Evolutionary conservation across 345 rosid species (phyloP).

Genomic region (Passiflora organensis): DNA sequence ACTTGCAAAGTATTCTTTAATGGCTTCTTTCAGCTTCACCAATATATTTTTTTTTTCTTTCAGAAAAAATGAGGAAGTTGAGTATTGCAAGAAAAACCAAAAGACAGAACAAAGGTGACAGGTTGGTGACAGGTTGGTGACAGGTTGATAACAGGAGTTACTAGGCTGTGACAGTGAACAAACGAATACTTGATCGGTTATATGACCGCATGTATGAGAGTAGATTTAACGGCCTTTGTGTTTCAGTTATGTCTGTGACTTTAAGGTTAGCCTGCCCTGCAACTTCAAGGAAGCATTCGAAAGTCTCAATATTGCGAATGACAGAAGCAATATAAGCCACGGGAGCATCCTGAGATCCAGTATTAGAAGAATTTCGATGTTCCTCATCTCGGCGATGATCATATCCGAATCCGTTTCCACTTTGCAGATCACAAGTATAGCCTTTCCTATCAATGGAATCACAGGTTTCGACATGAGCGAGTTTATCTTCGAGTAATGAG

Average conservation of each 20-base stretch:
- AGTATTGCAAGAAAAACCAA: too few species aligned
- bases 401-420: background rate
- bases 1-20: too few species aligned
- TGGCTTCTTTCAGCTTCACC: too few species aligned
- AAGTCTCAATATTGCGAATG: slow-evolving; percentile 65
- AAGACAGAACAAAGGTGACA: too few species aligned
- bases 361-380: slow-evolving; percentile 1
- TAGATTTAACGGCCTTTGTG: slow-evolving; percentile 39
- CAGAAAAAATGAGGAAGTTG: too few species aligned
- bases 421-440: background rate
- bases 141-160: too few species aligned
- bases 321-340: slow-evolving; percentile 69
- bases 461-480: slow-evolving; percentile 2
- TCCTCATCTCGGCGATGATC: background rate
- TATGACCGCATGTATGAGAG: slow-evolving; percentile 65
- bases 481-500: background rate
- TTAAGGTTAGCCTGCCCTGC: slow-evolving; percentile 45
- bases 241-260: slow-evolving; percentile 43
- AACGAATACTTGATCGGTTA: slow-evolving; percentile 43
- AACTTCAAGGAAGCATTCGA: slow-evolving; percentile 46
- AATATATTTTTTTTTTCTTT: too few species aligned
- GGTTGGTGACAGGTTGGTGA: too few species aligned
- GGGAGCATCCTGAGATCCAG: slow-evolving; percentile 11
- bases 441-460: slow-evolving; percentile 8
- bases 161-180: slow-evolving; percentile 40